phyloP scores from a whole-genome alignment of 257 asterid species.

The Salvia rosmarinus region DNA sequence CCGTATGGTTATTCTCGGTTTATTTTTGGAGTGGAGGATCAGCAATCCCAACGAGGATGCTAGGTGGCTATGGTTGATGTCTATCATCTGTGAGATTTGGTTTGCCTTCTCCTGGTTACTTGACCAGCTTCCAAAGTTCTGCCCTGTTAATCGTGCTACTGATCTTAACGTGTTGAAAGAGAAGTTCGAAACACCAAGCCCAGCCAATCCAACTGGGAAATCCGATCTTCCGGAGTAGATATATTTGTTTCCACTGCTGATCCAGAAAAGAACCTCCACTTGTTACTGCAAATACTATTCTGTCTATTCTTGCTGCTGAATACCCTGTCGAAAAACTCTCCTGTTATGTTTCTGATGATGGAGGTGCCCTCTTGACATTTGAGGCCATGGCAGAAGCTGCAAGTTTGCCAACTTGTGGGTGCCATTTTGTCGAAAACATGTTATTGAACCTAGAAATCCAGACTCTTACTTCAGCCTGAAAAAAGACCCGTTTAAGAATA shows the following conservation, averaged over 20 bases:
- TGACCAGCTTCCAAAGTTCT: constrained; percentile 85
- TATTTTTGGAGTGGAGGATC: constrained; percentile 75
- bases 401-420: constrained; percentile 87
- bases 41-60: constrained; percentile 76
- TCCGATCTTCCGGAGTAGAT: constrained; percentile 93
- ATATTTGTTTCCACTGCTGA: constrained; percentile 87
- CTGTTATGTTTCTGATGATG: constrained; percentile 93
- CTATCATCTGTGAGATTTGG: constrained; percentile 81
- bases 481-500: constrained; percentile 80
- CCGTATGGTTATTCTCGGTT: constrained; percentile 71
- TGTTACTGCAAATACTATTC: constrained; percentile 81
- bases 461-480: constrained; percentile 81
- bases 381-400: constrained; percentile 99
- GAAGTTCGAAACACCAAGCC: constrained; percentile 70
- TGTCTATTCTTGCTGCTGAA: constrained; percentile 84
- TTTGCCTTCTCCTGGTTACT: constrained; percentile 94
- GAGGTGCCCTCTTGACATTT: constrained; percentile 83
- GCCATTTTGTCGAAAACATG: constrained; percentile 81
- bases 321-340: constrained; percentile 88
- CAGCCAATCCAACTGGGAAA: constrained; percentile 70
- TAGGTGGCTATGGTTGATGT: constrained; percentile 91
- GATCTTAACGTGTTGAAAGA: constrained; percentile 76
- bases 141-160: constrained; percentile 80
- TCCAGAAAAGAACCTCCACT: constrained; percentile 94
- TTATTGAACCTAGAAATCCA: constrained; percentile 80